Base-by-base conservation (phyloP, 2,329 filamentous ascomycete genomes). In the Ceratocystis alfenasii region DNA sequence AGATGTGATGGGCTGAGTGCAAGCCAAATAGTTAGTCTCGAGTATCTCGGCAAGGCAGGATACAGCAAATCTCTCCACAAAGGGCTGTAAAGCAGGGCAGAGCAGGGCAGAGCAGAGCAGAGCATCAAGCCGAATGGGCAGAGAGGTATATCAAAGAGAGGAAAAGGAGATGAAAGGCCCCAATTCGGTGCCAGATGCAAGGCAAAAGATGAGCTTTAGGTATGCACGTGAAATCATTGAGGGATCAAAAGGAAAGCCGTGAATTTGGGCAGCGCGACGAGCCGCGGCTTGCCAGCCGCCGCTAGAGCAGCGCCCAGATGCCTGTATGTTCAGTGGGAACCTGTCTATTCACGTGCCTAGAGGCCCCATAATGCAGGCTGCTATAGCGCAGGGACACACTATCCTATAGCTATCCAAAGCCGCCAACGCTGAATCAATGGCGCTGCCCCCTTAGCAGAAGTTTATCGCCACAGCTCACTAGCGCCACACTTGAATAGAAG, bases 211-310 rank as follows among this genome's bases (percentile, higher is more conserved):
- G 12, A n/a, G 20, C 44, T 48, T 17, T 17, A 5, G 22, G 44
- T 48, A 20, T 63, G 44, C 61, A 63, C 61, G 61, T 63, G 61
- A 63, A 46, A 15, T n/a, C 44, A 44, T n/a, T 5, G 17, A 48
- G 61, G 44, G 22, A 48, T 28, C 17, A 63, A 48, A 25, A 30
- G 10, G 17, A 63, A 50, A 63, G 44, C 59, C 59, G 10, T 46
- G 60, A 41, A 62, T 46, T 62, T 41, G 10, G 25, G 33, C 33
- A 28, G 30, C 55, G 25, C 25, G 55, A 59, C 25, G 28, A 59
- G 15, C 55, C 55, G 55, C 28, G 55, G 55, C 25, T 36, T 17
- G 46, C 17, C n/a, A 20, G 46, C 17, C n/a, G n/a, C n/a, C 48
- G n/a, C n/a, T n/a, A 1, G 1, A 22, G n/a, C 48, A n/a, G 48